A percentile compares a stretch with the other conserved stretches of the same genome.
phyloP scores from a whole-genome alignment of 2,329 filamentous ascomycete species.

The Alternaria sp. region DNA sequence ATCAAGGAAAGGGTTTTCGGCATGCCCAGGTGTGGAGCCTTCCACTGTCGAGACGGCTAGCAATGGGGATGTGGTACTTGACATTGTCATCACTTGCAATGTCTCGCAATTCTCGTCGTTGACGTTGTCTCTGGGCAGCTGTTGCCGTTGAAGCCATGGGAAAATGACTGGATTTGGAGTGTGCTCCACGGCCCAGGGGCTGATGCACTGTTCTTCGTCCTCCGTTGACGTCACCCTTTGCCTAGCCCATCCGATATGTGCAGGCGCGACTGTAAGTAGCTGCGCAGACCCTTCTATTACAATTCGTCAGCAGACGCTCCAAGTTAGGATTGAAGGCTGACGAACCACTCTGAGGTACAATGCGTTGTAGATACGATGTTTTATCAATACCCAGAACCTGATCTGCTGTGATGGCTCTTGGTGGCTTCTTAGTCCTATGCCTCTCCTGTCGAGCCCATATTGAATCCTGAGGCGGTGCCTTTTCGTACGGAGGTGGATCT shows the following conservation, averaged over 20 bases:
- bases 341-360: slow-evolving; percentile 6
- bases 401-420: slow-evolving; percentile 10
- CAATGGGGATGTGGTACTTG: neutral
- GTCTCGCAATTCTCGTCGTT: neutral
- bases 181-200: slow-evolving; percentile 20
- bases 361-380: slow-evolving; percentile 5
- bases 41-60: neutral
- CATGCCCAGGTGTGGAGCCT: neutral
- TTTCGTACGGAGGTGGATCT: slow-evolving; percentile 5
- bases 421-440: slow-evolving; percentile 3
- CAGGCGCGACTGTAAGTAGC: slow-evolving; percentile 8
- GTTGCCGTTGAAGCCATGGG: slow-evolving; percentile 11
- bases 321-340: neutral
- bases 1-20: neutral
- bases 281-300: slow-evolving; percentile 11
- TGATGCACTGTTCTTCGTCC: slow-evolving; percentile 5
- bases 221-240: neutral
- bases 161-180: slow-evolving; percentile 24
- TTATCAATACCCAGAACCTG: slow-evolving; percentile 20
- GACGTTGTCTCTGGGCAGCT: neutral
- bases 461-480: neutral
- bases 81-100: neutral
- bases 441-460: slow-evolving; percentile 10
- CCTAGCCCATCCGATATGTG: neutral
- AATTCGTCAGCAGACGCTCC: neutral